Conservation (phyloP, 1,284 basidiomycete species). For the Coniferiporia sulphurascens region DNA sequence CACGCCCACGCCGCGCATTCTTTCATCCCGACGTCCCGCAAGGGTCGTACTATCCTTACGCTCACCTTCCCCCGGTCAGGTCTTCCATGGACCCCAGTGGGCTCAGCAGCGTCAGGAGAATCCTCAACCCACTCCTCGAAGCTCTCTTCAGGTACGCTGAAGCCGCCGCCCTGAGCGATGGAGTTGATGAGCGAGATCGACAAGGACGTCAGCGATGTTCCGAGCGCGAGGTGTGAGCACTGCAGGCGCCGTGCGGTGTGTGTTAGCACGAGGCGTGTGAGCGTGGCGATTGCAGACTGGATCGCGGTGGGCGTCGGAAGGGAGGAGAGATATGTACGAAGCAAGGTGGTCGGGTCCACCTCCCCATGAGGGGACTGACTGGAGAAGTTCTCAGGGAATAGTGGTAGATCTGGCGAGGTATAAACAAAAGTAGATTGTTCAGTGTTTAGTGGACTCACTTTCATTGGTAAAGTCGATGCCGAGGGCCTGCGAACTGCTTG, state of each 20-base stretch:
- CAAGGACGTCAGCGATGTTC: constrained; percentile 76
- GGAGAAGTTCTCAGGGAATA: background rate
- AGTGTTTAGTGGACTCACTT: constrained; percentile 34
- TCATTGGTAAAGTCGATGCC: constrained; percentile 46
- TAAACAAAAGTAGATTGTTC: background rate
- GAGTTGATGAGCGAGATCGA: constrained; percentile 74
- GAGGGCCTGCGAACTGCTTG: constrained; percentile 26
- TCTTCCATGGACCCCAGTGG: constrained; percentile 5
- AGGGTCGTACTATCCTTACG: constrained; percentile 62
- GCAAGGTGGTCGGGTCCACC: constrained; percentile 39
- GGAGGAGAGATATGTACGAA: constrained; percentile 59
- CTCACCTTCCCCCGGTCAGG: constrained; percentile 7
- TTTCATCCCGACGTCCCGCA: constrained; percentile 76
- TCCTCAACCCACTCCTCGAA: constrained; percentile 55
- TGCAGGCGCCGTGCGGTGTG: constrained; percentile 53
- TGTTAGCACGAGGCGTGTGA: constrained; percentile 67
- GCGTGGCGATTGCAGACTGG: constrained; percentile 53
- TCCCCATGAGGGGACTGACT: background rate
- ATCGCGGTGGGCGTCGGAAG: constrained; percentile 78
- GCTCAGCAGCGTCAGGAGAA: background rate
- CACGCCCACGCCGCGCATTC: constrained; percentile 77
- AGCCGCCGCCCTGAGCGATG: constrained; percentile 78
- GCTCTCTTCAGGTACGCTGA: constrained; percentile 67
- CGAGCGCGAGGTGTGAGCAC: constrained; percentile 76
- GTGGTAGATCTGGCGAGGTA: constrained; percentile 2